Base-by-base conservation (phyloP, 139 green algal genomes). In the Closterium sp. region DNA sequence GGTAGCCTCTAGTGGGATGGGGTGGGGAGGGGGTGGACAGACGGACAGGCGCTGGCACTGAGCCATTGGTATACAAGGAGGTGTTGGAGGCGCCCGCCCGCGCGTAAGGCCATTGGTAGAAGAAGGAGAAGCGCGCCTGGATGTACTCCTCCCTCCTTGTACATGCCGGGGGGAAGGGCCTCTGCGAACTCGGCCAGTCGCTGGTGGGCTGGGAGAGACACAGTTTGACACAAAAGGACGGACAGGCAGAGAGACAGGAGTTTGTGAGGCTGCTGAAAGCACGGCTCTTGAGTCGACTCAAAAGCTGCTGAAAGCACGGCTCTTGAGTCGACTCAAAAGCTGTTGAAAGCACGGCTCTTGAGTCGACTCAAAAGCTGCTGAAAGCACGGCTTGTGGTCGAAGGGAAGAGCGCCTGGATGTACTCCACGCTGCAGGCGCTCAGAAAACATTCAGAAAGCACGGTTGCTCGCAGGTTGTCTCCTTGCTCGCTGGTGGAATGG, bases 131-230 rank as follows among this genome's bases (percentile, higher is more conserved):
- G 19, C 99, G 95, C 84, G 96, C 89, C 28, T 95, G 92, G 38
- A 99, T 96, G 94, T 99, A 99, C 43, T 97, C 96, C 55, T 97
- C 91, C 96, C 99, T 99, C 90, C 95, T 99, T 99, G 96, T 99
- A 99, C 90, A 99, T 99, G 90, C 98, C 98, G 0, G 97, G 97
- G 0, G 96, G 92, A 0, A 98, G 95, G 5, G 90, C 66, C n/a
- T 93, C 84, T 0, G 96, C 95, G 94, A 99, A 99, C 85, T 88
- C 32, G 19, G 66, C n/a, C 1, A 92, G 43, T 28, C 38, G 25
- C 89, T 92, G 83, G 4, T 85, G 83, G 83, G 23, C 16, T 76
- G 55, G 55, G 55, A 19, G 55, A 76, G 55, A 19, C 3, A 76
- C 6, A 12, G 38, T 92, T 85, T 0, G 96, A 94, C 94, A 99